Percentiles rank a stretch among this genome's conserved stretches.
Evolutionary conservation across 31 red algal species (phyloP).

Genomic region (Endocladia muricata): DNA sequence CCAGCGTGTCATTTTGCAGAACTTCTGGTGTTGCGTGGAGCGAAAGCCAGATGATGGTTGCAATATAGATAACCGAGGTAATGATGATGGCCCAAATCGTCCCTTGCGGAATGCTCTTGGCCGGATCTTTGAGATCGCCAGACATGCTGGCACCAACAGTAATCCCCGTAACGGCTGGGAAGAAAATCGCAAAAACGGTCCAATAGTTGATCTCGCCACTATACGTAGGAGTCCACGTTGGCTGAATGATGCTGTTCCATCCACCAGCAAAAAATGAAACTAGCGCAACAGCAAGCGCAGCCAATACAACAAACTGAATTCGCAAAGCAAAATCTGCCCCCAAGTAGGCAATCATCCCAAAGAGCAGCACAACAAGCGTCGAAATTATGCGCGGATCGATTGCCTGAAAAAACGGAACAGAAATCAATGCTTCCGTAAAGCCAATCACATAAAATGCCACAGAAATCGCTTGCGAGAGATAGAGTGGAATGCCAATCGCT

Average conservation of each 20-base stretch:
- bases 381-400: neutral
- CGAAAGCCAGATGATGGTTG: neutral
- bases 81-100: conserved; percentile 1
- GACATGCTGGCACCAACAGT: neutral
- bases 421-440: neutral
- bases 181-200: conserved; percentile 9
- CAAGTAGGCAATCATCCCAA: neutral
- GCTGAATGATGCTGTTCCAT: neutral
- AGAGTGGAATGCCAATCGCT: conserved; percentile 12
- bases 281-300: neutral
- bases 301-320: neutral
- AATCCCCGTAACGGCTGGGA: neutral
- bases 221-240: neutral
- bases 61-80: neutral
- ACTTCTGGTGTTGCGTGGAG: neutral
- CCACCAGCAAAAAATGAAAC: neutral
- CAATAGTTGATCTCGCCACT: no score
- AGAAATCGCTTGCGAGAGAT: neutral
- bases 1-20: neutral
- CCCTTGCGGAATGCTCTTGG: neutral
- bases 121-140: conserved; percentile 10
- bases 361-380: neutral
- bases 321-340: neutral
- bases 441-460: conserved; percentile 19
- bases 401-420: neutral